A percentile compares a stretch with the other conserved stretches of the same genome.
Conservation (phyloP, 2,329 filamentous ascomycete species). For the Botryotinia convoluta region DNA sequence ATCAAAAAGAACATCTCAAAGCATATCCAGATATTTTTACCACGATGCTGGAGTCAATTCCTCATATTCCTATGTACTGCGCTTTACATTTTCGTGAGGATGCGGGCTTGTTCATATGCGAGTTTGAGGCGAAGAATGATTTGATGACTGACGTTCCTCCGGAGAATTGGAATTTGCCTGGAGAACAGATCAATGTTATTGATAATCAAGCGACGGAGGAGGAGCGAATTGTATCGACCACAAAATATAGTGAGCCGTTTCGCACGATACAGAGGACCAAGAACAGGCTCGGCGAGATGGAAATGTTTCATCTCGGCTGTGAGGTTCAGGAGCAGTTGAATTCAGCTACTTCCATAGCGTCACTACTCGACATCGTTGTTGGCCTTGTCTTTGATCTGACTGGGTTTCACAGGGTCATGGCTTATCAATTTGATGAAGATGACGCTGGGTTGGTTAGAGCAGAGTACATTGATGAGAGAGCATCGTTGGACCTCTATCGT, state of each 20-base stretch:
- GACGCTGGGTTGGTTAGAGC: slow-evolving; percentile 87
- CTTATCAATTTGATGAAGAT: slow-evolving; percentile 81
- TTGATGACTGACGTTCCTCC: slow-evolving; percentile 64
- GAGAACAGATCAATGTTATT: slow-evolving; percentile 70
- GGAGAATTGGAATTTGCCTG: slow-evolving; percentile 55
- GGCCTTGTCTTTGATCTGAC: slow-evolving; percentile 87
- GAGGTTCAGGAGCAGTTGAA: slow-evolving; percentile 87
- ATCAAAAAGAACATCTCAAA: slow-evolving; percentile 57
- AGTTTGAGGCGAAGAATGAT: slow-evolving; percentile 85
- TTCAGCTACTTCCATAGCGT: slow-evolving; percentile 65
- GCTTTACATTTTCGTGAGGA: slow-evolving; percentile 53
- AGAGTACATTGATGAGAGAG: slow-evolving; percentile 78
- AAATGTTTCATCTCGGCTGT: slow-evolving; percentile 88
- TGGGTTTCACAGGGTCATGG: slow-evolving; percentile 88
- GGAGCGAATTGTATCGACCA: slow-evolving; percentile 72
- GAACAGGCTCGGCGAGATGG: slow-evolving; percentile 62
- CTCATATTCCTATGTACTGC: slow-evolving; percentile 5
- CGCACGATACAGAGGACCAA: slow-evolving; percentile 42
- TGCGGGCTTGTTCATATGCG: slow-evolving; percentile 74
- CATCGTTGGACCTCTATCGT: slow-evolving; percentile 80
- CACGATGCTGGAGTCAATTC: slow-evolving; percentile 47
- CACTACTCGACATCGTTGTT: slow-evolving; percentile 75
- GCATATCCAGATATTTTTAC: slow-evolving; percentile 83
- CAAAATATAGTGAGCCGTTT: slow-evolving; percentile 72
- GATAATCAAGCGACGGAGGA: slow-evolving; percentile 69